phyloP scores from a whole-genome alignment of 768 basidiomycete genomes.

The Rhodosporidiobolus sp. region DNA sequence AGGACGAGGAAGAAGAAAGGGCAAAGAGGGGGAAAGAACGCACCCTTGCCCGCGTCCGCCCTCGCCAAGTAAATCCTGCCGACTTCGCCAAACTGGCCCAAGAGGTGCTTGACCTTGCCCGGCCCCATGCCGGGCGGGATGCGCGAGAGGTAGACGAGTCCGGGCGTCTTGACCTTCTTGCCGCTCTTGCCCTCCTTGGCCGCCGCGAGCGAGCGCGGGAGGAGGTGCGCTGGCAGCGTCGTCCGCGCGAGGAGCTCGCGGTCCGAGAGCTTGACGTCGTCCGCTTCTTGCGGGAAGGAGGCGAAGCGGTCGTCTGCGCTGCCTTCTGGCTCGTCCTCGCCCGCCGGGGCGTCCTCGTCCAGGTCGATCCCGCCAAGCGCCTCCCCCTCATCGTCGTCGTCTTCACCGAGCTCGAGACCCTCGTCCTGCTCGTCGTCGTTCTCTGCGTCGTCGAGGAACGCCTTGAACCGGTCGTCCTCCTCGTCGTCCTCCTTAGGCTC shows the following conservation, averaged over 20 bases:
- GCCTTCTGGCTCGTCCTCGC: no score
- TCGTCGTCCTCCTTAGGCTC: not conserved
- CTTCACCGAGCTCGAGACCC: not conserved
- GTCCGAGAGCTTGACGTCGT: slow-evolving; percentile 2
- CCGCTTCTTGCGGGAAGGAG: slow-evolving; percentile 43
- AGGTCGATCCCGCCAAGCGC: not conserved
- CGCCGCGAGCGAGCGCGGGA: slow-evolving; percentile 10
- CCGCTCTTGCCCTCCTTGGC: slow-evolving; percentile 8
- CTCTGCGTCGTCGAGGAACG: not conserved
- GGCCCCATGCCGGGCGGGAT: slow-evolving; percentile 98
- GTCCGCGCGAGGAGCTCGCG: slow-evolving; percentile 14
- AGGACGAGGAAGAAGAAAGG: no score
- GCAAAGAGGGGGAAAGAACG: not conserved
- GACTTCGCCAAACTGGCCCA: slow-evolving; percentile 83
- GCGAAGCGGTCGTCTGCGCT: slow-evolving; percentile 39
- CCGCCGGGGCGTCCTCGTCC: not conserved
- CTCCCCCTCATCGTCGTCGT: not conserved
- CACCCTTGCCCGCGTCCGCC: slow-evolving; percentile 28
- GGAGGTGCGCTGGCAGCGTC: slow-evolving; percentile 22
- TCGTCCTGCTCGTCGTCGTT: not conserved
- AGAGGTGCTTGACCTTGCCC: slow-evolving; percentile 86
- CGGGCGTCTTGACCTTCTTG: slow-evolving; percentile 54
- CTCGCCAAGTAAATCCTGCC: slow-evolving; percentile 75
- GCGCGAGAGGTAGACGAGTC: slow-evolving; percentile 89
- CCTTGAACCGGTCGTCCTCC: not conserved